A percentile compares a stretch with the other conserved stretches of the same genome.
Conservation (phyloP, 129 eudicot species). For the Cynara cardunculus region DNA sequence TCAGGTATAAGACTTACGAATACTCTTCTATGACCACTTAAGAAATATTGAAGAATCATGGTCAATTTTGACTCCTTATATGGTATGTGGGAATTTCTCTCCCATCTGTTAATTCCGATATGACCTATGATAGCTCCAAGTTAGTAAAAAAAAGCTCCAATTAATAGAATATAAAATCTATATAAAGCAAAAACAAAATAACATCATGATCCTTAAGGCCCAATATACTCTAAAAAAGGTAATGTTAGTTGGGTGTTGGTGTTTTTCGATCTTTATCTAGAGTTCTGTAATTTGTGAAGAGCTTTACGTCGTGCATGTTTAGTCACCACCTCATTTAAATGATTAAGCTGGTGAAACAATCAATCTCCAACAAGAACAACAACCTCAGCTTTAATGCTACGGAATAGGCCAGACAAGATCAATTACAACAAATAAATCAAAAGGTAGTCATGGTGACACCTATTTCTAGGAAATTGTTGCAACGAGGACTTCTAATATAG, state of each 20-base stretch:
- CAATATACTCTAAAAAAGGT: too few relatives aligned
- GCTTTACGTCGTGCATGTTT: too few relatives aligned
- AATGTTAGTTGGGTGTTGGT: too few relatives aligned
- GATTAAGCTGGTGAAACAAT: too few relatives aligned
- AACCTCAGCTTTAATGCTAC: not conserved
- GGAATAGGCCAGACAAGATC: not conserved
- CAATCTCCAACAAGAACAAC: too few relatives aligned
- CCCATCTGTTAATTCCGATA: slow-evolving; percentile 83
- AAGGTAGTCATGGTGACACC: not conserved
- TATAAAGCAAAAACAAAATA: not conserved
- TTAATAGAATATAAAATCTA: not conserved
- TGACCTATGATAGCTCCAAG: slow-evolving; percentile 50
- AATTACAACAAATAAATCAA: not conserved
- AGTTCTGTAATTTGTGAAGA: too few relatives aligned
- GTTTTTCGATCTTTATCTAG: too few relatives aligned
- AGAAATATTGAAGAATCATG: slow-evolving; percentile 86
- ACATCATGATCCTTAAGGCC: too few relatives aligned
- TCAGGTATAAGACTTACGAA: slow-evolving; percentile 55
- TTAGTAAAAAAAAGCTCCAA: slow-evolving; percentile 1
- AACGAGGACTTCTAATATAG: not conserved
- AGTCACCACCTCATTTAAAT: too few relatives aligned
- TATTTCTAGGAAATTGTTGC: not conserved
- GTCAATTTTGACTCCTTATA: too few relatives aligned
- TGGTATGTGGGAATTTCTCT: too few relatives aligned
- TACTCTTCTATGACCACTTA: slow-evolving; percentile 94